These are phyloP conservation scores for Blastobotrys americana DNA, from an alignment of 805 yeast genomes.

Conservation along the genomic window DNA sequence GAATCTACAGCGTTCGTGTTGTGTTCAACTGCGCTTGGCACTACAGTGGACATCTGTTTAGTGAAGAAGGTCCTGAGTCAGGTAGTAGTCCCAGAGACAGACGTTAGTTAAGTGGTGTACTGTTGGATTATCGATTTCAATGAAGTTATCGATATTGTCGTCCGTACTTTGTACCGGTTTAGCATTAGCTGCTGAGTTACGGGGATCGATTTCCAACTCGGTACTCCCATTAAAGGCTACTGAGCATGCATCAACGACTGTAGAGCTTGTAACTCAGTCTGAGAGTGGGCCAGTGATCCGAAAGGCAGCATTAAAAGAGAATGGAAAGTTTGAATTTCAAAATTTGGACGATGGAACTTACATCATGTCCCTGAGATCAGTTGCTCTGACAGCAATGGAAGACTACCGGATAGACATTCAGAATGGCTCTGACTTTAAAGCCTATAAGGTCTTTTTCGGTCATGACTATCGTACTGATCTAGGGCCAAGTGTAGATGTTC, in stretches of 20 bases:
- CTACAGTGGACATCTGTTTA: too few relatives aligned
- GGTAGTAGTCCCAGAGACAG: too few relatives aligned
- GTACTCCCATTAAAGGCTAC: conserved; percentile 11
- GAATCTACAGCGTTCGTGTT: too few relatives aligned
- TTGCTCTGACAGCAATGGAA: conserved; percentile 12
- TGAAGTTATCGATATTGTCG: too few relatives aligned
- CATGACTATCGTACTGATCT: conserved; percentile 21
- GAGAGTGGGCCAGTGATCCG: background rate
- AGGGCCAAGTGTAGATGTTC: conserved; percentile 29
- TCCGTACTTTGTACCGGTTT: too few relatives aligned
- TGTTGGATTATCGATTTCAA: too few relatives aligned
- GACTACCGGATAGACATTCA: conserved; percentile 20
- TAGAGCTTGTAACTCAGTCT: conserved; percentile 4
- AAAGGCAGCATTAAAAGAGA: conserved; percentile 6
- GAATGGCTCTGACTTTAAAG: conserved; percentile 21
- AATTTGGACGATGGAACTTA: conserved; percentile 25
- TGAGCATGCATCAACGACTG: conserved; percentile 12
- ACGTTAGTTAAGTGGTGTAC: too few relatives aligned
- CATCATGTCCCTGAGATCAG: conserved; percentile 18
- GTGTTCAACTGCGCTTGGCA: too few relatives aligned
- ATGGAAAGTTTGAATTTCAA: conserved; percentile 22
- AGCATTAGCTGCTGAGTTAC: conserved; percentile 7
- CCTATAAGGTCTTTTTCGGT: conserved; percentile 24
- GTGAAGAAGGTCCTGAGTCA: too few relatives aligned
- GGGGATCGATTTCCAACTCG: conserved; percentile 13